Conservation (phyloP, 768 basidiomycete genomes). For the Kwoniella dejecticola region DNA sequence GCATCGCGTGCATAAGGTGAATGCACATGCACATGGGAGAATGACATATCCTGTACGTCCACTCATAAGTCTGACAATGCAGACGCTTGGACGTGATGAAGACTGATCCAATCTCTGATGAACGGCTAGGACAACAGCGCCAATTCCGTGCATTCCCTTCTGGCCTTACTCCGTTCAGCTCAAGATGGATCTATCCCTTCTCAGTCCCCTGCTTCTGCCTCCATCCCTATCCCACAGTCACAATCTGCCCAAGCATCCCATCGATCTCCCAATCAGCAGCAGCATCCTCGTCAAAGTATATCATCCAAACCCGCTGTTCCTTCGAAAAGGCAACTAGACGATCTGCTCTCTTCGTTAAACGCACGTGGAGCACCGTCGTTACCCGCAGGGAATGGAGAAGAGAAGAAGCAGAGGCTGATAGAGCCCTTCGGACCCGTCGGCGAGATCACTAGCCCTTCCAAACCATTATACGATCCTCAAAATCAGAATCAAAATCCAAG, state of each 20-base stretch:
- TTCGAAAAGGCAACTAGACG: constrained; percentile 39
- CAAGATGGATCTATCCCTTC: constrained; percentile 18
- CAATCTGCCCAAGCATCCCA: background rate
- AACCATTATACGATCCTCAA: constrained; percentile 7
- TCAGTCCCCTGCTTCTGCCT: background rate
- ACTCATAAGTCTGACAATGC: background rate
- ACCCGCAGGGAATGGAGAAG: background rate
- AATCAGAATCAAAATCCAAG: constrained; percentile 6
- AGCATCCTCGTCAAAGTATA: background rate
- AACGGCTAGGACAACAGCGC: constrained; percentile 15
- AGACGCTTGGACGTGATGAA: too few species aligned
- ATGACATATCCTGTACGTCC: constrained; percentile 20
- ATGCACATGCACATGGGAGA: background rate
- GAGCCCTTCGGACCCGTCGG: constrained; percentile 41
- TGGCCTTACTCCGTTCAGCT: constrained; percentile 29
- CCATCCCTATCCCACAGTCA: too few species aligned
- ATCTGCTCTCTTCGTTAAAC: constrained; percentile 42
- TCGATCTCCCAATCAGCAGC: background rate
- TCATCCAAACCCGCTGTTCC: constrained; percentile 19
- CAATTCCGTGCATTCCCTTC: constrained; percentile 28
- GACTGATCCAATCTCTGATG: too few species aligned
- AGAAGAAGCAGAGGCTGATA: constrained; percentile 15
- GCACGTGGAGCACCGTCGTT: constrained; percentile 4
- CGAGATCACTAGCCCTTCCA: constrained; percentile 3
- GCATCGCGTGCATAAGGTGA: background rate